phyloP scores from a whole-genome alignment of 1,284 basidiomycete genomes.

The Exobasidium cylindrosporum region DNA sequence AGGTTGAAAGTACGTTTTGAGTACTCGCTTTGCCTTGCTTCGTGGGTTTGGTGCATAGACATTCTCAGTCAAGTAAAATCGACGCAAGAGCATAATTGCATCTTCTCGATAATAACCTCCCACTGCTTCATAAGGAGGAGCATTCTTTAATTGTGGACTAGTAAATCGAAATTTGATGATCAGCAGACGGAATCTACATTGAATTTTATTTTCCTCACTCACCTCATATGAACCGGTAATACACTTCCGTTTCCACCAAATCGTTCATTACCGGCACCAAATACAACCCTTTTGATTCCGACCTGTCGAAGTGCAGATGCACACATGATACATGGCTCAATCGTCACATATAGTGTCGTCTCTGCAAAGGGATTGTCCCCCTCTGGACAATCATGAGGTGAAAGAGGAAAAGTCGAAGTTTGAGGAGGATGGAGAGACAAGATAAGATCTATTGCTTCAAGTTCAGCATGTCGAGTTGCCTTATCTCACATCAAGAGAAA shows the following conservation, averaged over 20 bases:
- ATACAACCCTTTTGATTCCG: constrained; percentile 85
- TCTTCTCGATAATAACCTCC: constrained; percentile 86
- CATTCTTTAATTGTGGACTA: constrained; percentile 55
- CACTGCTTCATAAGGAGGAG: constrained; percentile 72
- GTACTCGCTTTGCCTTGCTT: constrained; percentile 44
- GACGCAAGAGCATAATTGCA: constrained; percentile 87
- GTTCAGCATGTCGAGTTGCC: constrained; percentile 95
- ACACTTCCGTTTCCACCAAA: constrained; percentile 98
- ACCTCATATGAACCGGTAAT: constrained; percentile 77
- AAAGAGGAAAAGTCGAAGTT: constrained; percentile 31
- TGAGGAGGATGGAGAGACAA: constrained; percentile 60
- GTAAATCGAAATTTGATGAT: background rate
- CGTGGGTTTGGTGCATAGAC: constrained; percentile 62
- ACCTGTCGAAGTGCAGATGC: constrained; percentile 89
- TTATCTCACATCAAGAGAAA: too few relatives aligned
- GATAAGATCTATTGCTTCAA: constrained; percentile 92
- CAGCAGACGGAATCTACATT: background rate
- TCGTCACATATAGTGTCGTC: constrained; percentile 92
- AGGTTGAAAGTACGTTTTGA: constrained; percentile 52
- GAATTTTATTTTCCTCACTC: constrained; percentile 44
- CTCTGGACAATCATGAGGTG: constrained; percentile 31
- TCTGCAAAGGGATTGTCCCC: constrained; percentile 63
- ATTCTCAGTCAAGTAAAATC: constrained; percentile 96
- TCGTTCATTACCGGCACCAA: constrained; percentile 91
- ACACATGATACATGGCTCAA: constrained; percentile 99